phyloP scores from a whole-genome alignment of 768 basidiomycete genomes.

The Sporobolomyces pararoseus region DNA sequence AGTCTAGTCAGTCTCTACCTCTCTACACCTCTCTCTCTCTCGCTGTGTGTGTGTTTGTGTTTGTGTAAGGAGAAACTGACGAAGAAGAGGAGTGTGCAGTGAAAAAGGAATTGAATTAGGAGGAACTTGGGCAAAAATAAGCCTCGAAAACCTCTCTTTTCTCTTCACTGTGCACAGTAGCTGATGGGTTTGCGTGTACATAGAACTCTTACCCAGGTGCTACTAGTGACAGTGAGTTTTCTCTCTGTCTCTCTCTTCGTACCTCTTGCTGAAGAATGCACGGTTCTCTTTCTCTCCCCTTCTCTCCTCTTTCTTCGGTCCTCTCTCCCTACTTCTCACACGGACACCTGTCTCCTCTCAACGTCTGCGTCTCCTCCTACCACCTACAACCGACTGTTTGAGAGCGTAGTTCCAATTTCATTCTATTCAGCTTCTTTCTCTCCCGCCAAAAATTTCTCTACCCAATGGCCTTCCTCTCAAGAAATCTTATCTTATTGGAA shows the following conservation, averaged over 20 bases:
- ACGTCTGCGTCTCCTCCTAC: too few relatives aligned
- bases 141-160: neutral
- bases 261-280: too few relatives aligned
- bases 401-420: constrained; percentile 24
- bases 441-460: constrained; percentile 15
- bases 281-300: neutral
- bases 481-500: constrained; percentile 19
- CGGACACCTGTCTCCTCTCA: too few relatives aligned
- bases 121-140: constrained; percentile 21
- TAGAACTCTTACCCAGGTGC: constrained; percentile 19
- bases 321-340: too few relatives aligned
- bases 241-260: neutral
- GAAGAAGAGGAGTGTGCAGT: constrained; percentile 7
- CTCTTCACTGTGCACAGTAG: neutral
- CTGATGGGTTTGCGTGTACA: too few relatives aligned
- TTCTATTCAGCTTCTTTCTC: constrained; percentile 32
- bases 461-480: constrained; percentile 9
- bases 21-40: neutral
- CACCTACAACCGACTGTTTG: too few relatives aligned
- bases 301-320: too few relatives aligned
- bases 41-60: too few relatives aligned
- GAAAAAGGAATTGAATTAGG: constrained; percentile 7
- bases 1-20: constrained; percentile 22
- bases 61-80: too few relatives aligned
- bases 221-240: constrained; percentile 23